Base-by-base conservation (phyloP, 495 filamentous ascomycete genomes). In the Trypethelium eluteriae region DNA sequence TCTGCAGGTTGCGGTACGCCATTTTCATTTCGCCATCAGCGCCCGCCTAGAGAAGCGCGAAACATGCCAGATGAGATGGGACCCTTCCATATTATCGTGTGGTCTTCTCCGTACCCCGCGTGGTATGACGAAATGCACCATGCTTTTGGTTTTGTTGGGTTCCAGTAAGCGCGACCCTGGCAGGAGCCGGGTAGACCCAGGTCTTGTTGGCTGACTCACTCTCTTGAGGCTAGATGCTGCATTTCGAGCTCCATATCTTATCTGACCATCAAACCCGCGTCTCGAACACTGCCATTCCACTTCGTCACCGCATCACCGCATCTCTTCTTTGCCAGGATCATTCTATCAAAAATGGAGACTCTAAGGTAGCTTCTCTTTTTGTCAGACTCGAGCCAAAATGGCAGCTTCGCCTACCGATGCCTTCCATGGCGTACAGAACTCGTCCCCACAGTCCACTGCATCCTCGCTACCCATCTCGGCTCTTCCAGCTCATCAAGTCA, bases 151-250 rank as follows among this genome's bases (percentile, higher is more conserved):
- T 25, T 25, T 25, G 25, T 25, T 25, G 25, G 25, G 25, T 25
- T 25, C 25, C 25, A 25, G 25, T 25, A 25, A 25, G 25, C 25
- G 25, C 25, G 25, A 25, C 25, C 25, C 25, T 25, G 25, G 25
- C 25, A 25, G 25, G 25, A 25, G 25, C 25, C 25, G 25, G 25
- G 25, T 25, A 25, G 25, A 25, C 25, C 25, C 25, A 25, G 25
- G 41, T 59, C 32, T 34, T 10, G 18, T 36, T 36, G 53, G 53
- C 53, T 59, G 53, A 59, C 18, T 59, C 53, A 59, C 53, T 34
- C 3, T 14, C 11, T 59, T 16, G 14, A 44, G 6, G 41, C 14
- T 44, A 44, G 41, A 7, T 44, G 41, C 41, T 44, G 41, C 32
- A 59, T 36, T 34, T 11, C n/a, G 25, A n/a, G 10, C 25, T 16